Base-by-base conservation (phyloP, 306 rosid genomes). In the Begonia masoniana region DNA sequence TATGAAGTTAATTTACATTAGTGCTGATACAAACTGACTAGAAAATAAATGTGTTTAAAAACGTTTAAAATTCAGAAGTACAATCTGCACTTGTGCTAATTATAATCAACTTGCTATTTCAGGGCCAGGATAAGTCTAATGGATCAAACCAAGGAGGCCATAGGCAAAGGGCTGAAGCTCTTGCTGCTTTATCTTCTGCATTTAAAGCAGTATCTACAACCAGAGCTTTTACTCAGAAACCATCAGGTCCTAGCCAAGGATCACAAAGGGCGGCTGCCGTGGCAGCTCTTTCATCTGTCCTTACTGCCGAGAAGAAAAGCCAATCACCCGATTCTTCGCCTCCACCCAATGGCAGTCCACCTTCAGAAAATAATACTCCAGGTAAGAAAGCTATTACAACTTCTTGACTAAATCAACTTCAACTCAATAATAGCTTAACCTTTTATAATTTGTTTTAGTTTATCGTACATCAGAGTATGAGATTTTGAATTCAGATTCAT, bases 251-350 rank as follows among this genome's bases (percentile, higher is more conserved):
- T 23, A 54, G 77, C 64, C 88, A 76, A 74, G 96, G 96, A 66
- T 83, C 99, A 53, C 99, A 91, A 70, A 83, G 96, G 70, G 93
- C 93, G 54, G 96, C 96, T 36, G 99, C 99, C 51, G 99, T 92
- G 46, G 99, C 99, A 65, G 99, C 99, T 56, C 99, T 92, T 64
- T 92, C 99, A 50, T 26, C 47, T 6, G 99, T 92, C 76, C 96
- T 92, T 56, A 79, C 83, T 47, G 99, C 99, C 60, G 99, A 92
- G 68, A 92, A 92, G 76, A 79, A 65, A 69, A 74, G 58, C 70
- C 54, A 42, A 11, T 71, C 88, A 53, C 75, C 83, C 9, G 99
- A 86, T 57, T 51, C 66, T 58, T 91, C 99, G 71, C 85, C 97
- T 12, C 48, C 65, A 54, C 72, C 75, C 62, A 64, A 62, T 64